Percentiles rank a stretch among this genome's conserved stretches.
phyloP scores from a whole-genome alignment of 352 stramenopile species.

The Peronospora belbahrii region DNA sequence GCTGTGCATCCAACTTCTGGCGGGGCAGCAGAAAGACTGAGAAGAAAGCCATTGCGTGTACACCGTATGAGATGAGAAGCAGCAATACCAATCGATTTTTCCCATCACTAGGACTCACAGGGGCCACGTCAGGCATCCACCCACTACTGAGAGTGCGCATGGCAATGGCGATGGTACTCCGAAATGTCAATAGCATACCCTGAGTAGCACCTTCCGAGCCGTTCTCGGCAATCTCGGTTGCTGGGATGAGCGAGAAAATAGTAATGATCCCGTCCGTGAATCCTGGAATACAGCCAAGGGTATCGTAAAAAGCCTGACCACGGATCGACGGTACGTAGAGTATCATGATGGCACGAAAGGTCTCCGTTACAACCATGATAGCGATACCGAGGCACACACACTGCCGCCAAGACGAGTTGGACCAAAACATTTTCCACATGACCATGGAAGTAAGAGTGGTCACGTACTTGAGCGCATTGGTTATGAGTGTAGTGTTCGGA shows the following conservation, averaged over 20 bases:
- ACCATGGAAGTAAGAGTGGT: constrained; percentile 45
- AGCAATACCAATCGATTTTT: constrained; percentile 23
- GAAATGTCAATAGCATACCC: constrained; percentile 54
- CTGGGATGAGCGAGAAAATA: constrained; percentile 62
- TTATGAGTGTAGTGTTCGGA: constrained; percentile 35
- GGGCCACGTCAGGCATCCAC: constrained; percentile 31
- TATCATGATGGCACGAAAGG: constrained; percentile 52
- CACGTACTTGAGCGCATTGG: constrained; percentile 47
- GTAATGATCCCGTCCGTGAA: constrained; percentile 57
- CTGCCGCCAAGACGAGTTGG: constrained; percentile 33
- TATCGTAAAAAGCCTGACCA: constrained; percentile 43
- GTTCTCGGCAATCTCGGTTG: constrained; percentile 63
- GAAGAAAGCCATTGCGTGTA: constrained; percentile 47
- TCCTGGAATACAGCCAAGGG: constrained; percentile 38
- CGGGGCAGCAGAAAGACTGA: constrained; percentile 44
- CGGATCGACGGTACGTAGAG: constrained; percentile 38
- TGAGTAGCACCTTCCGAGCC: constrained; percentile 62
- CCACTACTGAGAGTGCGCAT: constrained; percentile 48
- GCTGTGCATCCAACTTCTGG: constrained; percentile 57
- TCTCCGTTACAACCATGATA: constrained; percentile 38
- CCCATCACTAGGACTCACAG: constrained; percentile 20
- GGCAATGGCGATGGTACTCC: constrained; percentile 46
- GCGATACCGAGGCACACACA: constrained; percentile 35
- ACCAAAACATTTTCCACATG: constrained; percentile 46
- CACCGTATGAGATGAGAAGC: constrained; percentile 48